A percentile compares a stretch with the other conserved stretches of the same genome.
These are phyloP conservation scores for Cudoniella acicularis DNA, from an alignment of 495 filamentous ascomycete species.

Conservation along the genomic window DNA sequence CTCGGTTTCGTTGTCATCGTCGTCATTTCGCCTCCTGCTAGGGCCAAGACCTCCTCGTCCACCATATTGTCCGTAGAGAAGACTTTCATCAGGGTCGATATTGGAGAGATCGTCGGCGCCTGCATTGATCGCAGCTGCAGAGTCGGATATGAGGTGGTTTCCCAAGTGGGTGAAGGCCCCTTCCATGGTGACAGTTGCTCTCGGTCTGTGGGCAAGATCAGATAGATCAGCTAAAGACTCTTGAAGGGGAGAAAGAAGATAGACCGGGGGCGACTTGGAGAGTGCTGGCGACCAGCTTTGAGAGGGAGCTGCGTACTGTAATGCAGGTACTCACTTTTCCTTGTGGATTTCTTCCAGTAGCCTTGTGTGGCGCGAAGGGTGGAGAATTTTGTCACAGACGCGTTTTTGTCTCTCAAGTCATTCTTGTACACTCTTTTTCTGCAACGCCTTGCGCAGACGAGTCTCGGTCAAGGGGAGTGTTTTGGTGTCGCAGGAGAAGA, in stretches of 20 bases:
- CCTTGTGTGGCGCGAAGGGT: constrained; percentile 20
- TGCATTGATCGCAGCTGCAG: constrained; percentile 68
- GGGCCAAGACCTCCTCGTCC: constrained; percentile 45
- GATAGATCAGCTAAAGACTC: not conserved
- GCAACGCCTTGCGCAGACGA: constrained; percentile 17
- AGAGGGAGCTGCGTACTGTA: constrained; percentile 3
- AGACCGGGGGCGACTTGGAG: not conserved
- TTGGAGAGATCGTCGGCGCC: constrained; percentile 60
- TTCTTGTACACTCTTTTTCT: constrained; percentile 9
- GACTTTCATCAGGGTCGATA: constrained; percentile 72
- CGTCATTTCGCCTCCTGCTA: constrained; percentile 60
- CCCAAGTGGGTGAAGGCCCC: constrained; percentile 83
- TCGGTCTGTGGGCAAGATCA: not conserved
- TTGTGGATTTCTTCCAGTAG: constrained; percentile 12
- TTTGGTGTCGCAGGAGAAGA: not conserved
- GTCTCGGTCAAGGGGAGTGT: not conserved
- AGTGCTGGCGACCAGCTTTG: not conserved
- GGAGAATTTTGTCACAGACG: constrained; percentile 15
- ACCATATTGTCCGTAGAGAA: constrained; percentile 63
- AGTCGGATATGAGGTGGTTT: constrained; percentile 74
- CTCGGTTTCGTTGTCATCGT: constrained; percentile 85
- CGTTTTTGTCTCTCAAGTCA: constrained; percentile 19
- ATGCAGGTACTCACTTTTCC: constrained; percentile 11
- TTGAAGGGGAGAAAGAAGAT: not conserved
- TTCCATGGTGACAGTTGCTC: constrained; percentile 53